Percentiles rank a stretch among this genome's conserved stretches.
Conservation (phyloP, 352 stramenopile species). For the Phytophthora crassamura region DNA sequence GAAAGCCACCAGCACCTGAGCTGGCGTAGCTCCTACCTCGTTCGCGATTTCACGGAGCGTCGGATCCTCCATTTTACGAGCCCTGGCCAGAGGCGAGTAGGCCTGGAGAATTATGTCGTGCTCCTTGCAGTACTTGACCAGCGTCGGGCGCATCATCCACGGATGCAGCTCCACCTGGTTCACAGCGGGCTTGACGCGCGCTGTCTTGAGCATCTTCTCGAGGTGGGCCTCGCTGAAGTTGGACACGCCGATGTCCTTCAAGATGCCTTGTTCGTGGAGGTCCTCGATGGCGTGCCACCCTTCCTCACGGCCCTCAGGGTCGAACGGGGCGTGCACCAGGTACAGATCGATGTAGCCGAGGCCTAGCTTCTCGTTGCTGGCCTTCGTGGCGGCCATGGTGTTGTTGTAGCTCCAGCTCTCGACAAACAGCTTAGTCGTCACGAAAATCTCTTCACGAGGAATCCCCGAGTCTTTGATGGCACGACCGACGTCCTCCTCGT, state of each 20-base stretch:
- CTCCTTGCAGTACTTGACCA: slow-evolving; percentile 67
- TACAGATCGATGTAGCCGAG: slow-evolving; percentile 86
- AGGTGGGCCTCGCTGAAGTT: slow-evolving; percentile 90
- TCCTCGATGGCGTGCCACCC: slow-evolving; percentile 61
- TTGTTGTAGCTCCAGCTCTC: slow-evolving; percentile 72
- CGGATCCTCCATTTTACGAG: slow-evolving; percentile 38
- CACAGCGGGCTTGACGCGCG: slow-evolving; percentile 59
- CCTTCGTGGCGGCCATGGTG: slow-evolving; percentile 48
- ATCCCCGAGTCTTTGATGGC: slow-evolving; percentile 76
- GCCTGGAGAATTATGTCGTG: slow-evolving; percentile 54
- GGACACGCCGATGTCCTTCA: slow-evolving; percentile 88
- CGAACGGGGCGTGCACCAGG: slow-evolving; percentile 72
- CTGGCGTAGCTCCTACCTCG: slow-evolving; percentile 35
- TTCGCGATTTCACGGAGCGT: slow-evolving; percentile 40
- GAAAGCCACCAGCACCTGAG: slow-evolving; percentile 66
- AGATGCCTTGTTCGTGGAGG: slow-evolving; percentile 51
- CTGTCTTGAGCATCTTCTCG: slow-evolving; percentile 67
- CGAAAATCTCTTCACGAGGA: slow-evolving; percentile 72
- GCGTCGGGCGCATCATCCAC: slow-evolving; percentile 65
- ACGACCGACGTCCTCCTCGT: slow-evolving; percentile 83
- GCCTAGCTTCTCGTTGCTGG: slow-evolving; percentile 63
- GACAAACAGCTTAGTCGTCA: slow-evolving; percentile 82
- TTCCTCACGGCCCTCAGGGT: slow-evolving; percentile 39
- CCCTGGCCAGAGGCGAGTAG: slow-evolving; percentile 60
- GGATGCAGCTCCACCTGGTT: slow-evolving; percentile 87